These are phyloP conservation scores for Corylus americana DNA, from an alignment of 306 rosid genomes.

Conservation along the genomic window DNA sequence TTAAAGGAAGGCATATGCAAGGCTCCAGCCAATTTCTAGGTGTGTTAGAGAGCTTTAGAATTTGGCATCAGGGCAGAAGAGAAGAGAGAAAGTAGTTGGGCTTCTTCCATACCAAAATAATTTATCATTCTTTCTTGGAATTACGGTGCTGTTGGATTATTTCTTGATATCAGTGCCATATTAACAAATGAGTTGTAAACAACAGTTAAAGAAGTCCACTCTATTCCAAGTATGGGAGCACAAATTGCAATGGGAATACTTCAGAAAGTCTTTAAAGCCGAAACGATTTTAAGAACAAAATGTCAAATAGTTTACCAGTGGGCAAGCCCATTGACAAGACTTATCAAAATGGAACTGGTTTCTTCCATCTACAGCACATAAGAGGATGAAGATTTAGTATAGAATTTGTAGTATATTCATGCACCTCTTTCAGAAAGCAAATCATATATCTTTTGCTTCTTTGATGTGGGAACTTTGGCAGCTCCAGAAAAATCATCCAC, in stretches of 20 bases:
- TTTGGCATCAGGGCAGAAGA: neutral
- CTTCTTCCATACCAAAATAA: neutral
- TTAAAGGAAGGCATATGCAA: neutral
- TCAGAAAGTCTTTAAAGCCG: neutral
- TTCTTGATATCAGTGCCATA: neutral
- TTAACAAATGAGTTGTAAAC: neutral
- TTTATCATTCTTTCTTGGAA: neutral
- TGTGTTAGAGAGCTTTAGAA: neutral
- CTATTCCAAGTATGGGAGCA: neutral
- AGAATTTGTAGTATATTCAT: no score
- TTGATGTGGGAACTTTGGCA: no score
- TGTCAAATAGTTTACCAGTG: neutral
- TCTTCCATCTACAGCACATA: neutral
- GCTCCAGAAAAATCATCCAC: neutral
- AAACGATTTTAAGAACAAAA: neutral
- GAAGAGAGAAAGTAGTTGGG: neutral
- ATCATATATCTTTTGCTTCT: no score
- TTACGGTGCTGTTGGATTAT: neutral
- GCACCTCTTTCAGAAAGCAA: no score
- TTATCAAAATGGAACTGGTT: neutral
- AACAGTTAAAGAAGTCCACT: neutral
- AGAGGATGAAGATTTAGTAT: neutral
- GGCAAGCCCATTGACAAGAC: neutral
- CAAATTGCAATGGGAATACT: neutral
- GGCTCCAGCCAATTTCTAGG: slow-evolving; percentile 3